Evolutionary conservation across 163 green algal species (phyloP).

Genomic region (Trebouxiophyceae sp.): DNA sequence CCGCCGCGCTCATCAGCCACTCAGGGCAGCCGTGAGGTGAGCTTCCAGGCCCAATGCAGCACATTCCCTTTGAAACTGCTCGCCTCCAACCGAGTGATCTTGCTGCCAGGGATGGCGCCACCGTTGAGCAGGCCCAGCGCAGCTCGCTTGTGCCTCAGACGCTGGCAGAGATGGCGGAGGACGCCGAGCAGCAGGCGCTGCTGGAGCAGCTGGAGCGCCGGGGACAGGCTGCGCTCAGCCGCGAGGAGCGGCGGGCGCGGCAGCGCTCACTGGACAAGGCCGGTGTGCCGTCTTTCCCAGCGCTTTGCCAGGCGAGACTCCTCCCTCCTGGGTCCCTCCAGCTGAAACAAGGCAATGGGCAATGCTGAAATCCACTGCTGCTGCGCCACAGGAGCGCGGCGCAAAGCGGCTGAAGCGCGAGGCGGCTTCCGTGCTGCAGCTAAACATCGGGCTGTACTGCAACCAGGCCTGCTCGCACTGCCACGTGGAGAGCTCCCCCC

Average conservation of each 20-base stretch:
- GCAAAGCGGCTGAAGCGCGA: conserved; percentile 44
- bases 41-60: too few relatives aligned
- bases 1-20: too few relatives aligned
- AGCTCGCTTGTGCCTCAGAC: conserved; percentile 73
- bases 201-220: conserved; percentile 22
- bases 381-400: conserved; percentile 27
- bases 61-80: too few relatives aligned
- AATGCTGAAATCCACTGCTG: not conserved
- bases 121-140: too few relatives aligned
- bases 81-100: too few relatives aligned
- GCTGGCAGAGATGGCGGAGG: conserved; percentile 58
- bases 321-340: not conserved
- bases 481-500: conserved; percentile 89
- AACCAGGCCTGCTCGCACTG: conserved; percentile 96
- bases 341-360: not conserved
- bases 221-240: conserved; percentile 63
- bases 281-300: conserved; percentile 50
- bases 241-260: conserved; percentile 55
- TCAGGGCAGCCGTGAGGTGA: too few relatives aligned
- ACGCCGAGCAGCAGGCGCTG: conserved; percentile 51
- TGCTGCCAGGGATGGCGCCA: too few relatives aligned
- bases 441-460: conserved; percentile 98
- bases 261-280: conserved; percentile 67
- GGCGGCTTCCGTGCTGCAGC: conserved; percentile 70
- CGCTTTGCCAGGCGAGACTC: conserved; percentile 10